Evolutionary conservation across 768 basidiomycete genomes (phyloP), one percentile per base, ranked within the genome.

Genomic region (Xanthoconium stramineum): DNA sequence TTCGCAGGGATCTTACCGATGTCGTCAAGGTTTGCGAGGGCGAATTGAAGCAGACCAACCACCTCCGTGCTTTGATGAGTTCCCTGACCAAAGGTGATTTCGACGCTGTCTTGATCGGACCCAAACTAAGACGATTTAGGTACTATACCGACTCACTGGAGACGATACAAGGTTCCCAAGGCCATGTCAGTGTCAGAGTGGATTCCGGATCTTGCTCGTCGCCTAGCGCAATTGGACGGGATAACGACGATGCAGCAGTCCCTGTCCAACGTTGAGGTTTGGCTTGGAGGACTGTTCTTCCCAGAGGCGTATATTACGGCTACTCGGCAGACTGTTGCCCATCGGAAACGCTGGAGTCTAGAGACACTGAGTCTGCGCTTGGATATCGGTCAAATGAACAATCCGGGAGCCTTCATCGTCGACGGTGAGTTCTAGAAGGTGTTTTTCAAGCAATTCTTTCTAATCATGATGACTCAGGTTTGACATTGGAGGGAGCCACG

Each of bases 271-370:
- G 75, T 89, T 46, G 85, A 91, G 71, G 89, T 97, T 44, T 93
- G 92, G 90, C 83, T 98, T 14, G 94, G 96, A 24, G 91, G 92
- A 0, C 72, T 99, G 54, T 98, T 98, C 81, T 94, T 91, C 82
- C 97, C 96, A 1, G 92, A 95, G 66, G 95, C 94, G 4, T 98
- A 94, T 69, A 82, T 98, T 64, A 98, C 96, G 1, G 96, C 96
- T 2, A 95, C 94, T 3, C 81, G 96, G 49, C 96, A 99, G 72
- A 85, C 91, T n/a, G 90, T 94, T 6, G 97, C 96, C 3, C 95
- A 98, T 69, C 80, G 86, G 53, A 93, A 89, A 75, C 85, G 86
- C 61, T 92, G 91, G 89, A 95, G 93, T 71, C 74, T 99, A 59
- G 96, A 99, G 72, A 93, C 91, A 9, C 70, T 98, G 64, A 77